phyloP scores from a whole-genome alignment of 148 eudicot genomes.

The Rhododendron mucronatum region DNA sequence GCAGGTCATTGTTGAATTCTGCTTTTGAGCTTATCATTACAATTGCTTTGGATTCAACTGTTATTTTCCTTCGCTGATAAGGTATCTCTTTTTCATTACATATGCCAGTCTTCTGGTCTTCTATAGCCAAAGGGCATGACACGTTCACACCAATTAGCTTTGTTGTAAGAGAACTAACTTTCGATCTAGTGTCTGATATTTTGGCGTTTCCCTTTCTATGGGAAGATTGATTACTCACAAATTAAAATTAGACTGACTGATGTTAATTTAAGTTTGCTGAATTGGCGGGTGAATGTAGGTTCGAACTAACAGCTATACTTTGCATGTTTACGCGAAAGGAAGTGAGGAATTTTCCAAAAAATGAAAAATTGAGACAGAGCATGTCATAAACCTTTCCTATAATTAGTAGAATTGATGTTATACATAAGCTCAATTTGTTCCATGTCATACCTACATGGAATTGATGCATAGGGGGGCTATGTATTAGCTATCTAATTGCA shows the following conservation, averaged over 20 bases:
- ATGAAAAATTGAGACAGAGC: background rate
- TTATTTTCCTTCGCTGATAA: background rate
- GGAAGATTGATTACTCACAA: background rate
- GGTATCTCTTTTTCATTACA: background rate
- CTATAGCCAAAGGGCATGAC: constrained; percentile 96
- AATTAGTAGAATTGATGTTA: background rate
- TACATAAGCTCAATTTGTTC: background rate
- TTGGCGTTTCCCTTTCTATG: background rate
- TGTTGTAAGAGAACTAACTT: constrained; percentile 45
- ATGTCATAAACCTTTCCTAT: background rate
- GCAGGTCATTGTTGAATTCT: constrained; percentile 89
- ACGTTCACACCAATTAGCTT: constrained; percentile 93
- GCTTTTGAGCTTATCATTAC: constrained; percentile 72
- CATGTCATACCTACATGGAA: background rate
- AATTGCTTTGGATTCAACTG: background rate
- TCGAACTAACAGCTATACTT: background rate
- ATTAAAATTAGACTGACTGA: background rate
- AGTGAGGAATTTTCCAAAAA: background rate
- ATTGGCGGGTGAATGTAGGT: background rate
- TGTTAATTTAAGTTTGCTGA: background rate
- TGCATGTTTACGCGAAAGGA: background rate
- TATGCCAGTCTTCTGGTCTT: constrained; percentile 79
- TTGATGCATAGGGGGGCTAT: background rate
- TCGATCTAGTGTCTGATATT: constrained; percentile 11
- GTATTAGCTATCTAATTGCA: too few relatives aligned